phyloP scores from a whole-genome alignment of 305 asterid species.

The Fraxinus velutina region DNA sequence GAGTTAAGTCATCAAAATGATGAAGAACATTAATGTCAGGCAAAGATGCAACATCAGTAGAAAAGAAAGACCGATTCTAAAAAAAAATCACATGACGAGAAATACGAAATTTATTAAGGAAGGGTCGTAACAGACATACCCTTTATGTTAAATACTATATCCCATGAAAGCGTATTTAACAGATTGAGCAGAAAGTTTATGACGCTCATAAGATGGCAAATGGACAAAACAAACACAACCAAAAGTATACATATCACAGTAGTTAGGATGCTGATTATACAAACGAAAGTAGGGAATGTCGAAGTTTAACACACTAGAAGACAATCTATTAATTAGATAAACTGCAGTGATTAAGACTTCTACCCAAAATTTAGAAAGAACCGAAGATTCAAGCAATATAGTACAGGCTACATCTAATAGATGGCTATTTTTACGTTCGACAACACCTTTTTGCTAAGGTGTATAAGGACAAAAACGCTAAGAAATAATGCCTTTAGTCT shows the following conservation, averaged over 20 bases:
- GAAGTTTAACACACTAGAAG: neutral
- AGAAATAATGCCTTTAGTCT: neutral
- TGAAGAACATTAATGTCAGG: neutral
- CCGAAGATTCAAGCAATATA: neutral
- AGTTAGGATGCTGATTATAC: neutral
- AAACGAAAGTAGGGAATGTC: neutral
- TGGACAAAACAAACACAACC: neutral
- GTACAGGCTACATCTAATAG: neutral
- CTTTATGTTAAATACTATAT: neutral
- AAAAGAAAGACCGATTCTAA: neutral
- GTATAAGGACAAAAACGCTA: neutral
- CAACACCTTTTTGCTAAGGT: neutral
- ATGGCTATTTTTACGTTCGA: neutral
- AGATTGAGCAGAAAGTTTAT: neutral
- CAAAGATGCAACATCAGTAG: neutral
- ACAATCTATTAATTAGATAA: too few species aligned
- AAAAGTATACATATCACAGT: neutral
- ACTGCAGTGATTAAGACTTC: neutral
- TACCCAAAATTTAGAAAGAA: neutral
- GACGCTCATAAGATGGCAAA: neutral
- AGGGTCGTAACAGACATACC: neutral
- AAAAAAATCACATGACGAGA: neutral
- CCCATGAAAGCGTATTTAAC: neutral
- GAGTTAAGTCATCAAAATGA: neutral
- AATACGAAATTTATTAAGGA: neutral